Evolutionary conservation across 192 early-diverging fungal species (phyloP).

Genomic region (Coemansia reversa): DNA sequence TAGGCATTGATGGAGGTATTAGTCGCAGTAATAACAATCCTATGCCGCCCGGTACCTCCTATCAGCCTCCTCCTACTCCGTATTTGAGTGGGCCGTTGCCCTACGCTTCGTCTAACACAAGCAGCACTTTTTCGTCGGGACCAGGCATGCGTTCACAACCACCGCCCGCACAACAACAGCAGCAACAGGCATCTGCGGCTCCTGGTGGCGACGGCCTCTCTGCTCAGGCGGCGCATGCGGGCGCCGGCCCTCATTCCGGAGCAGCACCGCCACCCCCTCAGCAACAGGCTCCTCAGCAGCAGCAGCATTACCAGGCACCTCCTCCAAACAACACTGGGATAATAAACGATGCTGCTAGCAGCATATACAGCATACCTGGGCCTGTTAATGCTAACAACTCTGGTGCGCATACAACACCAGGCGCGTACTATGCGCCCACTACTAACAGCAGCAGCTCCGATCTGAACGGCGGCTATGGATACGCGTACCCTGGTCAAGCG

Average conservation of each 20-base stretch:
- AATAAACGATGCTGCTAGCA: slow-evolving; percentile 3
- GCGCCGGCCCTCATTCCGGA: not conserved
- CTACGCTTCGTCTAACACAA: slow-evolving; percentile 5
- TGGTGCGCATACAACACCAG: slow-evolving; percentile 1
- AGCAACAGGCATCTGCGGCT: not conserved
- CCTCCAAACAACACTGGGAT: not conserved
- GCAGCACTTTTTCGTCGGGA: not conserved
- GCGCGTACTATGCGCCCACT: slow-evolving; percentile 18
- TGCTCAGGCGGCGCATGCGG: not conserved
- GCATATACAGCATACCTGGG: slow-evolving; percentile 10
- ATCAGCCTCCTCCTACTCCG: not conserved
- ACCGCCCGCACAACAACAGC: no score
- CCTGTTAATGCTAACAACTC: slow-evolving; percentile 11
- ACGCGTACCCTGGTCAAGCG: not conserved
- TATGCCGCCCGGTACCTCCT: not conserved
- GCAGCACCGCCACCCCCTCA: not conserved
- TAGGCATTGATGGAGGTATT: not conserved
- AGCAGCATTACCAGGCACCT: slow-evolving; percentile 4
- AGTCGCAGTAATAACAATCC: slow-evolving; percentile 7
- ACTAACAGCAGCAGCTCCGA: slow-evolving; percentile 15
- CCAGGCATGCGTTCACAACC: slow-evolving; percentile 5
- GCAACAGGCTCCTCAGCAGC: slow-evolving; percentile 1
- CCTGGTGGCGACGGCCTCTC: not conserved
- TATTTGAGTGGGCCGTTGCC: slow-evolving; percentile 15
- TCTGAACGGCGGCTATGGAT: slow-evolving; percentile 5